phyloP scores from a whole-genome alignment of 345 rosid genomes.

The Arabis hirsuta region DNA sequence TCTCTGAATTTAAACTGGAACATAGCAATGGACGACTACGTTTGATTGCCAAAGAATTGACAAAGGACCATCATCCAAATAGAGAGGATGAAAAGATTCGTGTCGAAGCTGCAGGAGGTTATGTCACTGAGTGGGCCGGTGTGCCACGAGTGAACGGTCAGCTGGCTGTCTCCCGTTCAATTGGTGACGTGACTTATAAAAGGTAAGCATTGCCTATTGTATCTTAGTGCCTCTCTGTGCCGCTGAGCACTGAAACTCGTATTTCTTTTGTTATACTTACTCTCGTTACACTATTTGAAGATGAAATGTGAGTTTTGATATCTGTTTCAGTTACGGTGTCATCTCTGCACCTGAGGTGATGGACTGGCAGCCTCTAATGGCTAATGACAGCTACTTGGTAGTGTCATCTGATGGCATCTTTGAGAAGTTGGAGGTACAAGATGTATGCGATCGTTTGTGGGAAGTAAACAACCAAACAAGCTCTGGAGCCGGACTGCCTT shows the following conservation, averaged over 20 bases:
- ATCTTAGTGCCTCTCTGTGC: conserved; percentile 14
- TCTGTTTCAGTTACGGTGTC: conserved; percentile 69
- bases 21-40: conserved; percentile 56
- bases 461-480: conserved; percentile 54
- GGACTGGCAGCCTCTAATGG: conserved; percentile 72
- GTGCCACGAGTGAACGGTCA: conserved; percentile 87
- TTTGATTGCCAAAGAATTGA: conserved; percentile 70
- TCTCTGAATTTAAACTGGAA: conserved; percentile 50
- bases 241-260: conserved; percentile 19
- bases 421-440: conserved; percentile 76
- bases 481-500: conserved; percentile 50
- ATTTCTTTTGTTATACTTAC: conserved; percentile 22
- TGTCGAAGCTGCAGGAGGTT: conserved; percentile 93
- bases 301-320: conserved; percentile 23
- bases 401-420: conserved; percentile 97
- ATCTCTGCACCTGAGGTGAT: conserved; percentile 87
- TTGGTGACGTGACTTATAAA: conserved; percentile 65
- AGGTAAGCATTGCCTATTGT: conserved; percentile 28
- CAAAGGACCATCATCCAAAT: conserved; percentile 86
- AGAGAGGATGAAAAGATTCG: conserved; percentile 88
- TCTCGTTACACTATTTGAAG: conserved; percentile 1
- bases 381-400: conserved; percentile 82
- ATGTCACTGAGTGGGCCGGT: conserved; percentile 78
- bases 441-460: conserved; percentile 81
- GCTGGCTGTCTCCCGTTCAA: conserved; percentile 86